Percentiles rank a stretch among this genome's conserved stretches.
Conservation (phyloP, 371 early-diverging fungal species). For the Sporodiniella umbellata region DNA sequence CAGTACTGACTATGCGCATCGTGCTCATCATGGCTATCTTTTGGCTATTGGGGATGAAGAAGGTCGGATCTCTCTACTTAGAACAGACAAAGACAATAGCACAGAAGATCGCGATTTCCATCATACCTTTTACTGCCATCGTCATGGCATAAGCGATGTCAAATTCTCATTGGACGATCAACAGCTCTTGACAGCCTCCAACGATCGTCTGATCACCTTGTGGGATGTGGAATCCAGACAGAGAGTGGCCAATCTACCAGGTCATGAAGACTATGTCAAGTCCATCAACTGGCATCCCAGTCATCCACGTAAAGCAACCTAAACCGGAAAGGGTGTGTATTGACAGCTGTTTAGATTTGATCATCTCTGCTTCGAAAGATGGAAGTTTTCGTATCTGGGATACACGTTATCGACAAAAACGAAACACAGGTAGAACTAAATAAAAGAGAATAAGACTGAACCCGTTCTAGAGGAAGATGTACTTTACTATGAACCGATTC, state of each 20-base stretch:
- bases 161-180: conserved; percentile 57
- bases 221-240: conserved; percentile 58
- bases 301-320: conserved; percentile 52
- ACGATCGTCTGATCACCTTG: conserved; percentile 54
- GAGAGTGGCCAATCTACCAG: conserved; percentile 40
- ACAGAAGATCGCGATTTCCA: conserved; percentile 20
- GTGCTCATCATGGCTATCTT: conserved; percentile 31
- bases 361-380: conserved; percentile 62
- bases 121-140: conserved; percentile 29
- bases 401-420: conserved; percentile 31
- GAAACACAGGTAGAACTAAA: background rate
- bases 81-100: conserved; percentile 45
- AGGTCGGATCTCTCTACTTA: conserved; percentile 49
- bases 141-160: conserved; percentile 58
- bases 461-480: background rate
- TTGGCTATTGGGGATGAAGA: conserved; percentile 69
- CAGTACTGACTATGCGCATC: conserved; percentile 12
- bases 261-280: conserved; percentile 56
- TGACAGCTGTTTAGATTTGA: conserved; percentile 36
- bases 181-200: conserved; percentile 53
- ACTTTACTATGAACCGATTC: too few species aligned
- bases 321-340: too few species aligned
- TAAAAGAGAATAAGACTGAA: background rate
- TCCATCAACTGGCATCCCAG: conserved; percentile 50
- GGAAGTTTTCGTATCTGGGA: conserved; percentile 69